Conservation (phyloP, 768 basidiomycete species). For the Polyporus arcularius region DNA sequence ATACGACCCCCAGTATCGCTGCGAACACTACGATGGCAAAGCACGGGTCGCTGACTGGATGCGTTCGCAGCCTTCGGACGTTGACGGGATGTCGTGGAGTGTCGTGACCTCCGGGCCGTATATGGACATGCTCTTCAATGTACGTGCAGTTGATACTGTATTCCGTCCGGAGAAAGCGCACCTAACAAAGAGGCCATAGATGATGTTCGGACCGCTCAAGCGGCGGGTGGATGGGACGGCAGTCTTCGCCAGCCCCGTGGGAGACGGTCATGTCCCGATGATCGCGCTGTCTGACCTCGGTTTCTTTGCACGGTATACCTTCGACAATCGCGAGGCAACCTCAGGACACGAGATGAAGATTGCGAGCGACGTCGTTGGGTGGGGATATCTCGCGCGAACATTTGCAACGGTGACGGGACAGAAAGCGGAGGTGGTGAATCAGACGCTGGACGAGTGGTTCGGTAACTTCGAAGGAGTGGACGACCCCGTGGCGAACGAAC, state of each 20-base stretch:
- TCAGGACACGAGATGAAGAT: slow-evolving; percentile 30
- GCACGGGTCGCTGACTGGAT: slow-evolving; percentile 43
- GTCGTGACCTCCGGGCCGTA: slow-evolving; percentile 34
- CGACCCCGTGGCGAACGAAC: slow-evolving; percentile 9
- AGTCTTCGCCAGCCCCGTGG: slow-evolving; percentile 30
- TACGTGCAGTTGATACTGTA: neutral
- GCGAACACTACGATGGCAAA: slow-evolving; percentile 43
- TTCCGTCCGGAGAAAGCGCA: neutral
- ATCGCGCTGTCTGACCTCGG: slow-evolving; percentile 35
- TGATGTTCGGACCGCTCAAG: slow-evolving; percentile 26
- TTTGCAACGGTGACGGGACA: slow-evolving; percentile 15
- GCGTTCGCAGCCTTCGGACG: slow-evolving; percentile 36
- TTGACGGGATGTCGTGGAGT: slow-evolving; percentile 38
- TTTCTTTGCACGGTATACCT: slow-evolving; percentile 32
- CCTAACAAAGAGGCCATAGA: neutral
- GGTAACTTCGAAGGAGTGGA: slow-evolving; percentile 6
- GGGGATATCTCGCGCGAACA: slow-evolving; percentile 27
- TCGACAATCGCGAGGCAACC: slow-evolving; percentile 29
- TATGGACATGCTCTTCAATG: slow-evolving; percentile 23
- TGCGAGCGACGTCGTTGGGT: slow-evolving; percentile 28
- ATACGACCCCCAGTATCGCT: slow-evolving; percentile 32
- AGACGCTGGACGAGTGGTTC: slow-evolving; percentile 16
- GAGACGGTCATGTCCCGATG: slow-evolving; percentile 25
- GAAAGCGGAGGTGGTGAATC: slow-evolving; percentile 7
- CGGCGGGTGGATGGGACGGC: slow-evolving; percentile 30